Percentiles rank a stretch among this genome's conserved stretches.
Conservation (phyloP, 2,329 filamentous ascomycete species). For the Fusarium odoratissimum region DNA sequence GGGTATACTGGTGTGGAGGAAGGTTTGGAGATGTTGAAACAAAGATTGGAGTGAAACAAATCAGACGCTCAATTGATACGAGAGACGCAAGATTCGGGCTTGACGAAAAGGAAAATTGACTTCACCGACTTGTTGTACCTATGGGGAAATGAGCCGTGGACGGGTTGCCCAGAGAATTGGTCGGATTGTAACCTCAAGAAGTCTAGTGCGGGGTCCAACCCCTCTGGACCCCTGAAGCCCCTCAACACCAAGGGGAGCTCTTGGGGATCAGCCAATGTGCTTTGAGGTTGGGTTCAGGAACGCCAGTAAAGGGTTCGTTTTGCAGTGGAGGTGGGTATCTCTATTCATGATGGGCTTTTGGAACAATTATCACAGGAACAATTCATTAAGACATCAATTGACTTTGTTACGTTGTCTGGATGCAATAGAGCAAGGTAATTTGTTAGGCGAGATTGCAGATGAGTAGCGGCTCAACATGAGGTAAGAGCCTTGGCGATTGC, state of each 20-base stretch:
- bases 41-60: not conserved
- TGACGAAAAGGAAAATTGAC: constrained; percentile 20
- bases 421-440: not conserved
- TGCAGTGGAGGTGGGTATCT: not conserved
- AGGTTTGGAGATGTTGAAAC: not conserved
- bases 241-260: constrained; percentile 34
- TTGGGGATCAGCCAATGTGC: constrained; percentile 4
- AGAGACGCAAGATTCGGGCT: not conserved
- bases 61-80: constrained; percentile 3
- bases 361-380: rapidly evolving
- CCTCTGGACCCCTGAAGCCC: constrained; percentile 40
- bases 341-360: not conserved
- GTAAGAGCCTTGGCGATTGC: not conserved
- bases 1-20: constrained; percentile 3
- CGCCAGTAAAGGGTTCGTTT: not conserved
- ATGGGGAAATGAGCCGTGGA: constrained; percentile 42
- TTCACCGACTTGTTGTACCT: constrained; percentile 45
- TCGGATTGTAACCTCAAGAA: constrained; percentile 25
- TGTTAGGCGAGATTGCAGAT: constrained; percentile 8
- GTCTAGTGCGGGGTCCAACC: constrained; percentile 45
- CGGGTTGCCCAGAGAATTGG: constrained; percentile 17
- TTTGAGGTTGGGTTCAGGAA: not conserved
- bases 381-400: not conserved
- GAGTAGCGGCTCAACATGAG: not conserved
- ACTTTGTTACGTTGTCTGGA: not conserved